Evolutionary conservation across 352 stramenopile species (phyloP).

Genomic region (Thalassiosira tumida): DNA sequence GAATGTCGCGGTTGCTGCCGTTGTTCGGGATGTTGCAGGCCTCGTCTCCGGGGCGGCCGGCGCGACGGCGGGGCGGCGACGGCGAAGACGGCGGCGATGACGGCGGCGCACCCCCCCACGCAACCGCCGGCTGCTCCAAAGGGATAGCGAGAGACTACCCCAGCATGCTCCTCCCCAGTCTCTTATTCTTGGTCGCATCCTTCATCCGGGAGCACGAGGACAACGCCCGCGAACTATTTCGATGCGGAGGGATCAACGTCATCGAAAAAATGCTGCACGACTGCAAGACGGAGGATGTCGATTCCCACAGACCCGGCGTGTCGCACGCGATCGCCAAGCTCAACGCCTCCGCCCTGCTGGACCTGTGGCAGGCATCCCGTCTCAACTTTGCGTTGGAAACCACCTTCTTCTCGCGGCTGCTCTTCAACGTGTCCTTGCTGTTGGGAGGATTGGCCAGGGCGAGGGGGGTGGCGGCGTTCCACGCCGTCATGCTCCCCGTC

Average conservation of each 20-base stretch:
- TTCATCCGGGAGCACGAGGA: slow-evolving; percentile 87
- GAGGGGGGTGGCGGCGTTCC: slow-evolving; percentile 72
- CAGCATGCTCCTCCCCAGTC: slow-evolving; percentile 71
- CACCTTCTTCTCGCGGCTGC: slow-evolving; percentile 85
- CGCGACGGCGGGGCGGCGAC: background rate
- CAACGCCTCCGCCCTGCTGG: slow-evolving; percentile 80
- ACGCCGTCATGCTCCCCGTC: slow-evolving; percentile 84
- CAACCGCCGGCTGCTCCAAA: background rate
- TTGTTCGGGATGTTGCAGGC: slow-evolving; percentile 70
- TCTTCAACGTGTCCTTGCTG: slow-evolving; percentile 89
- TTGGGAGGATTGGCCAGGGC: slow-evolving; percentile 75
- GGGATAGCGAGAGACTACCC: slow-evolving; percentile 64
- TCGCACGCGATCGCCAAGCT: slow-evolving; percentile 61
- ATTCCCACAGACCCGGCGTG: slow-evolving; percentile 54
- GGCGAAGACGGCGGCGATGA: background rate
- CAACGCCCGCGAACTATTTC: slow-evolving; percentile 87
- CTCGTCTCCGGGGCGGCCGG: background rate
- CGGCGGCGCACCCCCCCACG: background rate
- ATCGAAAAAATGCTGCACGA: slow-evolving; percentile 86
- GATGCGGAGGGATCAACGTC: slow-evolving; percentile 88
- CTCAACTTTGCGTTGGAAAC: slow-evolving; percentile 87
- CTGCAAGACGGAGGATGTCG: slow-evolving; percentile 77
- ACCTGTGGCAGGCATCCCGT: slow-evolving; percentile 84
- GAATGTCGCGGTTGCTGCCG: slow-evolving; percentile 83
- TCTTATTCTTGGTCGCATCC: slow-evolving; percentile 84